Evolutionary conservation across 176 grass and related monocot genomes (phyloP), one percentile per base, ranked within the genome.

Genomic region (Secale cereale): DNA sequence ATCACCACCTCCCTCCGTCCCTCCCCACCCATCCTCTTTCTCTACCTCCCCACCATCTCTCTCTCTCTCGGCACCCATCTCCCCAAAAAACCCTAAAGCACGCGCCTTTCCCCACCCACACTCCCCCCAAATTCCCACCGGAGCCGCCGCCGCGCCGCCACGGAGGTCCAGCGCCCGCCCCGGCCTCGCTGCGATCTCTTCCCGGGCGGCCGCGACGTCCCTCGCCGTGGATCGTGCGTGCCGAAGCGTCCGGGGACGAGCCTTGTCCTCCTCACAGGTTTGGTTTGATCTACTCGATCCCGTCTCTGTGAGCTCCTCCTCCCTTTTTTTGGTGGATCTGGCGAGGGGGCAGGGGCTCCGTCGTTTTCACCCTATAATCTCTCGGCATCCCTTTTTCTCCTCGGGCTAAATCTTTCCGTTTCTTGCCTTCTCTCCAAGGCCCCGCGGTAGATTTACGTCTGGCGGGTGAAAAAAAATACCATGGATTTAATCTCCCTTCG

Each of bases 41-140:
- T 46, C 43, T 46, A 46, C 43, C 48, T 52, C 48, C 48, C 48
- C 48, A 52, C 48, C 48, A 15, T 1, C 48, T 52, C 48, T 52
- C 48, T 52, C 48, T 52, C 48, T 15, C 16, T 52, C 48, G 16
- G 48, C 15, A 52, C 48, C 48, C 48, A 52, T 52, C 48, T 52
- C 48, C 48, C 45, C 22, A 74, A 86, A 73, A 73, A 92, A 89
- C 90, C 87, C 90, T 92, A 92, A 80, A 86, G 66, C 57, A 31
- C 23, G 26, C 29, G 15, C 59, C 77, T 88, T 85, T 82, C 81
- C 82, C 76, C 65, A 29, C 80, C 40, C 36, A 56, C 65, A 30
- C 65, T 35, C 25, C 65, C 82, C 52, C 48, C 67, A 89, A 88
- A 88, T 86, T 83, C 85, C 72, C 30, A n/a, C 41, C 41, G 4